These are phyloP conservation scores for Pseudogymnoascus sp. DNA, from an alignment of 2,329 filamentous ascomycete genomes.

Conservation along the genomic window DNA sequence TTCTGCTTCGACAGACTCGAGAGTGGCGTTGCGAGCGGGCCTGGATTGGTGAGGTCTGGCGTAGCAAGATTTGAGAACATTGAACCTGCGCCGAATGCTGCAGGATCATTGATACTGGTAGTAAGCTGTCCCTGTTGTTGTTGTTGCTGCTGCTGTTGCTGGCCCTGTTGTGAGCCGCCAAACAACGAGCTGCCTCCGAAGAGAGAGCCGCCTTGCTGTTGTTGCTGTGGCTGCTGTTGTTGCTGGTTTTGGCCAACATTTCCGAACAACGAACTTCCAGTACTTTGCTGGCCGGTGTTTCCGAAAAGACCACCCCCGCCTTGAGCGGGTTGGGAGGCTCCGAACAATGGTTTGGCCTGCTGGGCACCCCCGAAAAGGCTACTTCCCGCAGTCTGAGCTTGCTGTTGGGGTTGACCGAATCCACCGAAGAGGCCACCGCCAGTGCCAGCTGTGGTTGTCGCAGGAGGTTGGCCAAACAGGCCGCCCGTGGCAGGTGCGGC, in stretches of 20 bases:
- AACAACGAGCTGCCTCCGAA: constrained; percentile 56
- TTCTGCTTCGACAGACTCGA: constrained; percentile 64
- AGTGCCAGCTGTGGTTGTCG: constrained; percentile 29
- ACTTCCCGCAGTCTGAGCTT: constrained; percentile 33
- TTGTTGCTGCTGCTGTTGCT: constrained; percentile 42
- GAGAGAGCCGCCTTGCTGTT: constrained; percentile 49
- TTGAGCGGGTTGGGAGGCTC: constrained; percentile 32
- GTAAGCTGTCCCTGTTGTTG: constrained; percentile 57
- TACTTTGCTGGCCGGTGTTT: constrained; percentile 31
- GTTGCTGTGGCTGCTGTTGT: constrained; percentile 30
- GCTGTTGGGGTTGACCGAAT: constrained; percentile 29
- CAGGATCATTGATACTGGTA: constrained; percentile 72
- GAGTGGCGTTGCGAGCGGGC: constrained; percentile 85
- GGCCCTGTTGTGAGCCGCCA: constrained; percentile 41
- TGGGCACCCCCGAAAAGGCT: constrained; percentile 47
- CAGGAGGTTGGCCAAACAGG: constrained; percentile 33
- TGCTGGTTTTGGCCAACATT: constrained; percentile 23
- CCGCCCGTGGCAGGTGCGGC: constrained; percentile 29
- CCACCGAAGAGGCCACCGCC: constrained; percentile 29
- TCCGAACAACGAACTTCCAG: constrained; percentile 23
- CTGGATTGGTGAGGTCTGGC: constrained; percentile 61
- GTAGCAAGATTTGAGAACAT: constrained; percentile 68
- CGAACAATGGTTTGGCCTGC: constrained; percentile 49
- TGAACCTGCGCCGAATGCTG: constrained; percentile 81
- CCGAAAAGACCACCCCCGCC: constrained; percentile 48